Base-by-base conservation (phyloP, 352 stramenopile species). In the Elongisporangium senticosum region DNA sequence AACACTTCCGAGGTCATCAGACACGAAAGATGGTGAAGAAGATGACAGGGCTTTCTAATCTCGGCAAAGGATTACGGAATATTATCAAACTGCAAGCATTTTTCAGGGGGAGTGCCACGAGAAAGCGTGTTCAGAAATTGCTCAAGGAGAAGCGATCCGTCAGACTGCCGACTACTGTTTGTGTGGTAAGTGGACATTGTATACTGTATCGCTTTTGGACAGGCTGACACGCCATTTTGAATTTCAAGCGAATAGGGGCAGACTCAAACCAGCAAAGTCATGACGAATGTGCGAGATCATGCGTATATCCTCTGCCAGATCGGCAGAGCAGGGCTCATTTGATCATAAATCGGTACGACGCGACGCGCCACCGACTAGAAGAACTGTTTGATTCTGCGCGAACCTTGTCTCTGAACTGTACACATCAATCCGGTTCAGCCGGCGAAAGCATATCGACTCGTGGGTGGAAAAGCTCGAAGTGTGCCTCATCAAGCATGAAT, bases 51-150 rank as follows among this genome's bases (percentile, higher is more conserved):
- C 53, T 73, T 28, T 53, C 51, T 20, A 65, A 72, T 23, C 21
- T 71, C 11, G 47, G 51, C 47, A 67, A 77, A 26, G 62, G 64
- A 11, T 37, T 68, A 5, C 56, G 61, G 13, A 79, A 77, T 48
- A 69, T 72, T 15, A 61, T 85, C 28, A 77, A 79, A 50, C 33
- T 87, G 8, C 77, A 87, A 54, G 77, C 77, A 7, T 75, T 87
- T n/a, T 21, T 87, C 15, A 61, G 77, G 8, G 77, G 71, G 1
- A 66, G 59, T 26, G 65, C 84, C 23, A 68, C 62, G 1, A 56
- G 74, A 4, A 82, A 74, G 40, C 61, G 55, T 22, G 56, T 79
- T 6, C 62, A 59, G 11, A 65, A 61, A 50, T 53, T 69, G n/a
- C 37, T 67, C 13, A 28, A 69, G 4, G 28, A 61, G 49, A 58